A percentile compares a stretch with the other conserved stretches of the same genome.
Evolutionary conservation across 2,329 filamentous ascomycete genomes (phyloP).

Genomic region (Phoma herbarum): DNA sequence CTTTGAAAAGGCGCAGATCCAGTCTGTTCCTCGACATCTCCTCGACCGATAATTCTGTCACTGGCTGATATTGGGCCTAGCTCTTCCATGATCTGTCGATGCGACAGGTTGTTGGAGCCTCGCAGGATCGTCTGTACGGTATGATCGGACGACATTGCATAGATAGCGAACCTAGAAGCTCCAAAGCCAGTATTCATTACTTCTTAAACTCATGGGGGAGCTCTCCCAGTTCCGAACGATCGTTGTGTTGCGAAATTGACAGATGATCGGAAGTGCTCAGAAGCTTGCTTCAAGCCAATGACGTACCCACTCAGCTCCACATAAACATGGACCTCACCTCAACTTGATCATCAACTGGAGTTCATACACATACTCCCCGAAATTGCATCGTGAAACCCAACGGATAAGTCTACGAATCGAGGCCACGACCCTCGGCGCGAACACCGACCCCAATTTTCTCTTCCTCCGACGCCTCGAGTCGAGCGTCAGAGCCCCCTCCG

Average conservation of each 20-base stretch:
- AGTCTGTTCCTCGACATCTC: constrained; percentile 13
- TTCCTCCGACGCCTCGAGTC: constrained; percentile 23
- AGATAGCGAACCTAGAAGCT: background rate
- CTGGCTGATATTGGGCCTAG: background rate
- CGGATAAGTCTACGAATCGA: background rate
- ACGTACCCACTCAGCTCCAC: constrained; percentile 21
- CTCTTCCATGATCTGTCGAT: background rate
- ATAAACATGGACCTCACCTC: constrained; percentile 3
- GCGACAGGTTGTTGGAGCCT: background rate
- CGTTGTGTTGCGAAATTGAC: constrained; percentile 2
- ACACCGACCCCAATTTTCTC: constrained; percentile 27
- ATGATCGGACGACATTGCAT: background rate
- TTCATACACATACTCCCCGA: background rate
- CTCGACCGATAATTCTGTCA: background rate
- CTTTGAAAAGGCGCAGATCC: constrained; percentile 5
- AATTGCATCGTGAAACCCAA: background rate
- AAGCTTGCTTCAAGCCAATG: constrained; percentile 18
- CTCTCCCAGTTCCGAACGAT: background rate
- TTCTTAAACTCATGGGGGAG: background rate
- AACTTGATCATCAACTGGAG: background rate
- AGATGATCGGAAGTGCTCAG: background rate
- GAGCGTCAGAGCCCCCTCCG: constrained; percentile 31
- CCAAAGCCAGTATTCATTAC: background rate
- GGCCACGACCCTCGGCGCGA: constrained; percentile 25
- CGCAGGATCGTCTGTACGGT: background rate